phyloP scores from a whole-genome alignment of 2,329 filamentous ascomycete genomes.

The Pseudogymnoascus verrucosus region DNA sequence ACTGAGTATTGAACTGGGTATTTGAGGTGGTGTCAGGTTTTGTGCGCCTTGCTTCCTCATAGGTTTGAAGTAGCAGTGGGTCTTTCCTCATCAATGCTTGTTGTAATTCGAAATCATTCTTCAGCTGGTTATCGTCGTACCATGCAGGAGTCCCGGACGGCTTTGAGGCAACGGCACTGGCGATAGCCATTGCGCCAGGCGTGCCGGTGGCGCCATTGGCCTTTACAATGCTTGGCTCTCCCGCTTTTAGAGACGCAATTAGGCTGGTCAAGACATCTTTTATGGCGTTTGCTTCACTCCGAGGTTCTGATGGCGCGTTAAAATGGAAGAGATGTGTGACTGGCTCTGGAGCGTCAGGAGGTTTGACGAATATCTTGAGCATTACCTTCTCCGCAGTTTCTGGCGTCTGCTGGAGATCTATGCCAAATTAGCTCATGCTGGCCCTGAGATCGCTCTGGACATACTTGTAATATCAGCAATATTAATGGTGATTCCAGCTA shows the following conservation, averaged over 20 bases:
- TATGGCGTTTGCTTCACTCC: slow-evolving; percentile 75
- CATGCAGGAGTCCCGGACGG: slow-evolving; percentile 42
- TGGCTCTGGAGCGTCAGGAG: slow-evolving; percentile 48
- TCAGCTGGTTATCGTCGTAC: slow-evolving; percentile 75
- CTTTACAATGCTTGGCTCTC: slow-evolving; percentile 43
- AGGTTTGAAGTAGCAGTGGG: slow-evolving; percentile 67
- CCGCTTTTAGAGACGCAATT: slow-evolving; percentile 61
- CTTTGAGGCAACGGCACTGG: slow-evolving; percentile 55
- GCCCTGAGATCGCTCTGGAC: slow-evolving; percentile 25
- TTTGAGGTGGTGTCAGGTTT: slow-evolving; percentile 79
- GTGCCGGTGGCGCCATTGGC: slow-evolving; percentile 36
- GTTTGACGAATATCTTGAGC: slow-evolving; percentile 80
- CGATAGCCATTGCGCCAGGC: slow-evolving; percentile 70
- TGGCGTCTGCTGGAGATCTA: slow-evolving; percentile 92
- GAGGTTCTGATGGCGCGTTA: slow-evolving; percentile 66
- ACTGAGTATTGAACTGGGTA: slow-evolving; percentile 78
- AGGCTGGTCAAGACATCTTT: slow-evolving; percentile 73
- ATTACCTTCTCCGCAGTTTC: slow-evolving; percentile 84
- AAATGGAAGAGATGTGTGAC: slow-evolving; percentile 82
- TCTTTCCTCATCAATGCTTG: slow-evolving; percentile 82
- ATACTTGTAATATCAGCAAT: slow-evolving; percentile 76
- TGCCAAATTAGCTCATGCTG: slow-evolving; percentile 16
- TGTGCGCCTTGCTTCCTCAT: slow-evolving; percentile 72
- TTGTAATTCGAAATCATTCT: slow-evolving; percentile 72
- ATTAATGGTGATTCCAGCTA: slow-evolving; percentile 57